Percentiles rank a stretch among this genome's conserved stretches.
Conservation (phyloP, 2,329 filamentous ascomycete genomes). For the Penicillium rolfsii region DNA sequence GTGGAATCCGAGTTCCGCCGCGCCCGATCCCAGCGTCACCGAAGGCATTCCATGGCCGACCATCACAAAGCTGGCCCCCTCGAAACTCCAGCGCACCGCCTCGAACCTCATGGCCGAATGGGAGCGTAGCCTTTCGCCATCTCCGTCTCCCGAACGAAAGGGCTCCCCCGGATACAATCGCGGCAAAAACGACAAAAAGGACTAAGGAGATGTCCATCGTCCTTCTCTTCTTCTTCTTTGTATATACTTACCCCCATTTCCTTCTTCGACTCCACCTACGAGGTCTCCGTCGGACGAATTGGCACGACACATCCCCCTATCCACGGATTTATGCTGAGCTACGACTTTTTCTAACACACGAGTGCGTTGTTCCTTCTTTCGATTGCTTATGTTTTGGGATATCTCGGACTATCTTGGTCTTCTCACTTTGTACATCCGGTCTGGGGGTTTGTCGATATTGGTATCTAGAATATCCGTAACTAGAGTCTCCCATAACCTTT, state of each 20-base stretch:
- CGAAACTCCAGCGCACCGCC: constrained; percentile 80
- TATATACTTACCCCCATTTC: constrained; percentile 27
- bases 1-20: constrained; percentile 36
- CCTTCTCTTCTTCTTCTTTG: constrained; percentile 20
- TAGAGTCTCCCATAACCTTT: neutral
- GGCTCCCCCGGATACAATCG: constrained; percentile 20
- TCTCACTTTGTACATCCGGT: neutral
- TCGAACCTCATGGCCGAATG: constrained; percentile 86
- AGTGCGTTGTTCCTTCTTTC: constrained; percentile 33
- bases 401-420: neutral
- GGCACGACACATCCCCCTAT: constrained; percentile 26
- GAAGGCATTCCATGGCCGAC: constrained; percentile 66
- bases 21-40: constrained; percentile 38
- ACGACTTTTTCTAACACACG: constrained; percentile 36
- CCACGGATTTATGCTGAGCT: constrained; percentile 38
- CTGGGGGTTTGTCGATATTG: constrained; percentile 1
- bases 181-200: constrained; percentile 38
- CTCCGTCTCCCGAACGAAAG: constrained; percentile 36
- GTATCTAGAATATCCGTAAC: constrained; percentile 3
- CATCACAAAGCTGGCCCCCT: constrained; percentile 71
- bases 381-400: constrained; percentile 12
- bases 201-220: constrained; percentile 25
- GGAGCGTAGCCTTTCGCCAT: constrained; percentile 74
- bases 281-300: constrained; percentile 26
- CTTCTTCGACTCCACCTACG: constrained; percentile 22